These are phyloP conservation scores for Candida michaelii DNA, from an alignment of 805 yeast species.

Conservation along the genomic window DNA sequence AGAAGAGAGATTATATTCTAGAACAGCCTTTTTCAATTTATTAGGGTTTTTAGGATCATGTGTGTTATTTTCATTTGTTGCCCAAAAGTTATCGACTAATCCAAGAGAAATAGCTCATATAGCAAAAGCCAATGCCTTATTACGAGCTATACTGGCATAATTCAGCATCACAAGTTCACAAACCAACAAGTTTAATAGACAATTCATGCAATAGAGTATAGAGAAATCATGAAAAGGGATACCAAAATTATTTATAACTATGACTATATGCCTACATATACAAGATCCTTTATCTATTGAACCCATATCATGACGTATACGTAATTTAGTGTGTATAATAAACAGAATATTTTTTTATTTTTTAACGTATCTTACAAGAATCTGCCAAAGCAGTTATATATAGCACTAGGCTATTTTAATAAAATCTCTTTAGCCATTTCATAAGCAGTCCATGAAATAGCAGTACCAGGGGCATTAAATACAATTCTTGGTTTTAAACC, in stretches of 20 bases:
- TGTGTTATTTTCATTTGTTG: constrained; percentile 75
- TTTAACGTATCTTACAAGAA: constrained; percentile 1
- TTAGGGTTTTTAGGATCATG: constrained; percentile 81
- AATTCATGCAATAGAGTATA: no score
- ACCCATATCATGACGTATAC: neutral
- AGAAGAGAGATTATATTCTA: constrained; percentile 73
- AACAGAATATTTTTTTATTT: neutral
- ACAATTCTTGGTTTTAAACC: constrained; percentile 91
- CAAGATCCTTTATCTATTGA: neutral
- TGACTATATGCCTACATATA: constrained; percentile 1
- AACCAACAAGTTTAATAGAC: no score
- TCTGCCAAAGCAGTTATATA: no score
- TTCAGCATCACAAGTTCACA: no score
- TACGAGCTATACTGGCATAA: constrained; percentile 25
- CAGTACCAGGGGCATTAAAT: constrained; percentile 93
- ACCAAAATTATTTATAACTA: neutral
- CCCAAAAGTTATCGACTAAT: constrained; percentile 52
- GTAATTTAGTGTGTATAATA: constrained; percentile 4
- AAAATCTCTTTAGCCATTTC: constrained; percentile 89
- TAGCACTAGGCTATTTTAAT: constrained; percentile 21
- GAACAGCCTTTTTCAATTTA: constrained; percentile 75
- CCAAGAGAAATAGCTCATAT: constrained; percentile 32
- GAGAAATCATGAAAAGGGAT: neutral
- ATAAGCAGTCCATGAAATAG: constrained; percentile 96
- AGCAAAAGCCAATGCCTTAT: constrained; percentile 26